Evolutionary conservation across 306 rosid genomes (phyloP), one percentile per base, ranked within the genome.

Genomic region (Citrullus colocynthis): DNA sequence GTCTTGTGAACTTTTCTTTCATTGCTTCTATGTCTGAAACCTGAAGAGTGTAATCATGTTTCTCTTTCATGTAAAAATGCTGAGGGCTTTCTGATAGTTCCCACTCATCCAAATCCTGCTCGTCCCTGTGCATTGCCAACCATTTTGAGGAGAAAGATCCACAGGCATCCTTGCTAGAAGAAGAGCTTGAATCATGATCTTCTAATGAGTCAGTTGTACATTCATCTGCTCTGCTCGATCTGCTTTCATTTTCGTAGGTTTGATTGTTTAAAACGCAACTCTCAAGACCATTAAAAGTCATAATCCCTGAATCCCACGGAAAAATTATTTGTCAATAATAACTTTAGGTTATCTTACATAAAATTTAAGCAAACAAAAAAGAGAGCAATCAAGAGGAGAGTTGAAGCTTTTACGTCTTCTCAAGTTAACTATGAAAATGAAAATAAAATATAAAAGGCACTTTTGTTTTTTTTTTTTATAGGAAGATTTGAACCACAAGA

Each of bases 91-190:
- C 90, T 21, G 89, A 74, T 49, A 81, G 87, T 44, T 88, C 96
- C 96, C 96, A 92, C 80, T 90, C 93, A 86, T 87, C 94, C 61
- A 83, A 63, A 58, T 83, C 87, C 30, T 84, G 88, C 59, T 87
- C 93, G 17, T 87, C 95, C 80, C 85, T 84, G 79, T 88, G 89
- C 83, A 66, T 82, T 41, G 89, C 79, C 76, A 89, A 80, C 87
- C 96, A 86, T 83, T 95, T 92, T 17, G 97, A 89, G 84, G 96
- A 88, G 87, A 90, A 87, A 61, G 96, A 92, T 61, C 96, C 97
- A 78, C 81, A 88, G 42, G 84, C 93, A 84, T 90, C 93, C 80
- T 92, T 95, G 69, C 96, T 91, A 9, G 96, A 94, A 30, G 96
- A 91, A 85, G 92, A 91, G 57, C 86, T 93, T n/a, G 93, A 87